Evolutionary conservation across 805 yeast genomes (phyloP), one percentile per base, ranked within the genome.

Genomic region (Yarrowia sp.): DNA sequence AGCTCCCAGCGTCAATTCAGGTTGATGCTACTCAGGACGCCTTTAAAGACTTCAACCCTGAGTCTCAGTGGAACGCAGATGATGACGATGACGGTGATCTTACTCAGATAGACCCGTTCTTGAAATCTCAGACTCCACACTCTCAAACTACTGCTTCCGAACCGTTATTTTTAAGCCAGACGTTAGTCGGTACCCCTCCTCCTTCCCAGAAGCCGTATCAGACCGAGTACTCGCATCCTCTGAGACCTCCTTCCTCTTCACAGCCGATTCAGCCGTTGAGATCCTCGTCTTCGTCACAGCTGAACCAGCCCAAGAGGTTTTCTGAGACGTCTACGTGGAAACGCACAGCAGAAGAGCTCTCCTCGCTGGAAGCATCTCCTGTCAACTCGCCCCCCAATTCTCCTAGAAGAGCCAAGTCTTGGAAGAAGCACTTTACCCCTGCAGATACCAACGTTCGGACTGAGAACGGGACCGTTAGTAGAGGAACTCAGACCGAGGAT

Each of bases 11-110:
- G 22, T 32, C 32, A 4, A 12, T 7, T 7, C n/a, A n/a, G n/a
- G n/a, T n/a, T 5, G 24, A 24, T 5, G 16, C 24, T 30, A 14
- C 32, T 11, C 35, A 44, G 16, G 7, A 22, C 44, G 6, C 43
- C 17, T 54, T 54, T 19, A 54, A 38, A 24, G 46, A 38, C 26
- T 54, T 54, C 35, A 54, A 54, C 30, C 61, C 61, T 4, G 46
- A 36, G 40, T 54, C 43, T 16, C 14, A 10, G 17, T 51, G 59
- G 59, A 21, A n/a, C 16, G 43, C 8, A 1, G 46, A 35, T 1
- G 44, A 36, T 7, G 38, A 32, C 16, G 54, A 48, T 16, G 54
- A 48, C 8, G 38, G 9, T 2, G 61, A 36, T 14, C 12, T 19
- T 2, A 24, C 46, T 17, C 46, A 38, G 46, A 54, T 54, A 3